Evolutionary conservation across 2,329 filamentous ascomycete species (phyloP), one percentile per base, ranked within the genome.

Genomic region (Ramichloridium luteum): DNA sequence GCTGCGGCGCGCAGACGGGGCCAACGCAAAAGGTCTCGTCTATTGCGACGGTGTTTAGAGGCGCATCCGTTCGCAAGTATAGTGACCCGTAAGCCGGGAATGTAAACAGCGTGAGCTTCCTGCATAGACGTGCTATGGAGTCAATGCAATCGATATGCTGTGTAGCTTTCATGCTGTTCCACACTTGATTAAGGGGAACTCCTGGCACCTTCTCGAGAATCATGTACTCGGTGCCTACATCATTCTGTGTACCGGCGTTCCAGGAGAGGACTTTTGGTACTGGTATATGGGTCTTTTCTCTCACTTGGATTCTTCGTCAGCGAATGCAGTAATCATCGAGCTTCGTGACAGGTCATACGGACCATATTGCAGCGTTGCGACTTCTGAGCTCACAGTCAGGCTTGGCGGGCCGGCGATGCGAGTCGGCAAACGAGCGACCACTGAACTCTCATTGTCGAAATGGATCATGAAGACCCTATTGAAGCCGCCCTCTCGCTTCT

Each of bases 401-500:
- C 43, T 48, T 25, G 44, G 28, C 6, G 56, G 57, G 6, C 59
- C 60, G 39, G 58, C 56, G 18, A 59, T 27, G 3, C 34, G 34
- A 41, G 57, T 61, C 2, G 59, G 61, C n/a, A 65, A 35, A 41
- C 54, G 58, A 3, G 57, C 62, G 11, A 65, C 54, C 13, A 62
- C 34, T 13, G 40, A 43, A 38, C 45, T 46, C 5, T 33, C 54
- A 44, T 60, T 55, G 28, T 65, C 44, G 25, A 58, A 49, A 12
- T 47, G 48, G 32, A 65, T 56, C 20, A 63, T 49, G 30, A 66
- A 64, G 15, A 57, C 57, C 41, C 58, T 46, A 34, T 64, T 65
- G 37, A 56, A 64, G 2, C 56, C 53, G 4, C 62, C 59, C 48
- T 66, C 61, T 29, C 54, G 50, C 45, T 66, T 65, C 30, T 56